These are phyloP conservation scores for Azolla pinnata DNA, from an alignment of 75 land plant genomes.

Conservation along the genomic window DNA sequence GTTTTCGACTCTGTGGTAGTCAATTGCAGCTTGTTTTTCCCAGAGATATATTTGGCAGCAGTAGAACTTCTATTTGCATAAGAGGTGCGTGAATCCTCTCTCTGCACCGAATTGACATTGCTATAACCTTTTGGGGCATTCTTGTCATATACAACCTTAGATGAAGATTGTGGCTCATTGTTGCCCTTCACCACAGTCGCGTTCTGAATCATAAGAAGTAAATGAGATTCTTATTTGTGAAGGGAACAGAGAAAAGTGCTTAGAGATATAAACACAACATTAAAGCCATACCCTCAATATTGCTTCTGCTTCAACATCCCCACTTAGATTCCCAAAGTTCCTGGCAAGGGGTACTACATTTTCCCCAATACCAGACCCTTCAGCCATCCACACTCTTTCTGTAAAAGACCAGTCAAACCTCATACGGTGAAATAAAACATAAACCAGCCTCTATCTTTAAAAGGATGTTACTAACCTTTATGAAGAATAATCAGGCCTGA, in stretches of 20 bases:
- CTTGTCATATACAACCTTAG: background rate
- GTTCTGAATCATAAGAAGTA: background rate
- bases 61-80: slow-evolving; percentile 43
- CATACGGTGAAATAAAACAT: background rate
- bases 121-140: slow-evolving; percentile 15
- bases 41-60: slow-evolving; percentile 55
- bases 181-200: slow-evolving; percentile 27
- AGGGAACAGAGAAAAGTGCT: background rate
- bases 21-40: slow-evolving; percentile 37
- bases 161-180: background rate
- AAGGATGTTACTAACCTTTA: slow-evolving; percentile 49
- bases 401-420: slow-evolving; percentile 7
- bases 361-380: slow-evolving; percentile 77
- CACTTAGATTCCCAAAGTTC: slow-evolving; percentile 52
- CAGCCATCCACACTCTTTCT: slow-evolving; percentile 89
- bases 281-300: slow-evolving; percentile 25
- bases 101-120: slow-evolving; percentile 20
- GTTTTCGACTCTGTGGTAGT: slow-evolving; percentile 7
- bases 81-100: slow-evolving; percentile 26
- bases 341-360: slow-evolving; percentile 90
- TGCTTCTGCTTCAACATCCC: slow-evolving; percentile 56
- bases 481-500: slow-evolving; percentile 94
- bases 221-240: background rate
- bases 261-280: slow-evolving; percentile 7
- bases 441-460: background rate